phyloP scores from a whole-genome alignment of 2,329 filamentous ascomycete genomes.

The Trichoderma sp. region DNA sequence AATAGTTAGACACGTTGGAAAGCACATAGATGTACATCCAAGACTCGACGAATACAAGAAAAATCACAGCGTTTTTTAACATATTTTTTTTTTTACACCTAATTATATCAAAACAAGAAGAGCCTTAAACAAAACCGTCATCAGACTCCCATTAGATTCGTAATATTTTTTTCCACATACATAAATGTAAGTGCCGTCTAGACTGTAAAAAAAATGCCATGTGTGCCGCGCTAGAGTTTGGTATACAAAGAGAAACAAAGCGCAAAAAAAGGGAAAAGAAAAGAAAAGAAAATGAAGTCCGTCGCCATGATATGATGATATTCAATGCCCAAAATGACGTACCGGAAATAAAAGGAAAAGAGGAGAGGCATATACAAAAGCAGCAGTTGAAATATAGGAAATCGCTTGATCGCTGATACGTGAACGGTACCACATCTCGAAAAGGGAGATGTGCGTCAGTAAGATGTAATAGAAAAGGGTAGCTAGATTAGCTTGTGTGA shows the following conservation, averaged over 20 bases:
- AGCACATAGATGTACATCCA: background rate
- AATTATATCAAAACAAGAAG: background rate
- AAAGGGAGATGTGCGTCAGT: background rate
- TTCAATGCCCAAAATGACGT: background rate
- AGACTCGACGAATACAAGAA: background rate
- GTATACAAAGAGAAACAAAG: background rate
- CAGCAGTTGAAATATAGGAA: background rate
- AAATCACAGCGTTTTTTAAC: background rate
- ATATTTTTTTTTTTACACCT: background rate
- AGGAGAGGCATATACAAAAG: background rate
- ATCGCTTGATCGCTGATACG: slow-evolving; percentile 6
- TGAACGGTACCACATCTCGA: background rate
- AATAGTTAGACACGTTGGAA: background rate
- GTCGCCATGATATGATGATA: slow-evolving; percentile 3
- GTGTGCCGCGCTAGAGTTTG: slow-evolving; percentile 2
- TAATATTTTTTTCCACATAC: background rate
- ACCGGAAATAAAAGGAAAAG: background rate
- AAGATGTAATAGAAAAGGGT: background rate
- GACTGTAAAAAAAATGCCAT: background rate
- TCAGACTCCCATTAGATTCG: slow-evolving; percentile 2
- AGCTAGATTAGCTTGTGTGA: background rate
- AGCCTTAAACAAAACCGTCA: background rate
- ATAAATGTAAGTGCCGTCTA: background rate
- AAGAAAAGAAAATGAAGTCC: background rate
- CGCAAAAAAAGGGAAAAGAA: background rate